Evolutionary conservation across 106 monocot species (phyloP).

Genomic region (Amphibolis antarctica): DNA sequence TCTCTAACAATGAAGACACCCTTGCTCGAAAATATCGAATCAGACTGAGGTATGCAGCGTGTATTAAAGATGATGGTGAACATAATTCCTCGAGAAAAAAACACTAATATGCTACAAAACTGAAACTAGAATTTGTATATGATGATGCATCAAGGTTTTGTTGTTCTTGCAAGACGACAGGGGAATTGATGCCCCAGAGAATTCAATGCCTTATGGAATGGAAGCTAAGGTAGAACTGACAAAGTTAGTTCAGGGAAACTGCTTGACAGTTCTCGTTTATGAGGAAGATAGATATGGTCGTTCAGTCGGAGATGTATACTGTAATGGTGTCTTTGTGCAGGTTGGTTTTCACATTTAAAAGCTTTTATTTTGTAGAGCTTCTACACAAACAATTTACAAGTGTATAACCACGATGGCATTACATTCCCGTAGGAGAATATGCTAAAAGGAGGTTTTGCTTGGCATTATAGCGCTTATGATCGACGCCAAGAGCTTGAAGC

Average conservation of each 20-base stretch:
- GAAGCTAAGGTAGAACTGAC: conserved; percentile 70
- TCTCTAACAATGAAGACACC: conserved; percentile 32
- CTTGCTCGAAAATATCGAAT: conserved; percentile 79
- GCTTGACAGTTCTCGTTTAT: conserved; percentile 37
- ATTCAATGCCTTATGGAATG: conserved; percentile 72
- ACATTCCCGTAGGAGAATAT: conserved; percentile 47
- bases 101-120: not conserved
- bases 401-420: not conserved
- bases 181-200: conserved; percentile 93
- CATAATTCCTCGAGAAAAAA: not conserved
- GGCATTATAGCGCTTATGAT: conserved; percentile 88
- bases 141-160: not conserved
- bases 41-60: conserved; percentile 44
- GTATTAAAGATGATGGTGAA: too few relatives aligned
- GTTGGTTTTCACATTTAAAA: conserved; percentile 20
- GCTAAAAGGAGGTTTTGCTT: conserved; percentile 66
- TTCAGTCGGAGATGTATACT: conserved; percentile 72
- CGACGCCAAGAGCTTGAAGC: conserved; percentile 54
- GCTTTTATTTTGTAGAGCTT: not conserved
- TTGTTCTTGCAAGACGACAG: conserved; percentile 22
- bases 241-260: conserved; percentile 66
- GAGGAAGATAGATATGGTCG: conserved; percentile 62
- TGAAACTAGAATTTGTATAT: not conserved
- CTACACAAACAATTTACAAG: not conserved
- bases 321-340: conserved; percentile 63